Conservation (phyloP, 768 basidiomycete species). For the Amanita pallidorosea region DNA sequence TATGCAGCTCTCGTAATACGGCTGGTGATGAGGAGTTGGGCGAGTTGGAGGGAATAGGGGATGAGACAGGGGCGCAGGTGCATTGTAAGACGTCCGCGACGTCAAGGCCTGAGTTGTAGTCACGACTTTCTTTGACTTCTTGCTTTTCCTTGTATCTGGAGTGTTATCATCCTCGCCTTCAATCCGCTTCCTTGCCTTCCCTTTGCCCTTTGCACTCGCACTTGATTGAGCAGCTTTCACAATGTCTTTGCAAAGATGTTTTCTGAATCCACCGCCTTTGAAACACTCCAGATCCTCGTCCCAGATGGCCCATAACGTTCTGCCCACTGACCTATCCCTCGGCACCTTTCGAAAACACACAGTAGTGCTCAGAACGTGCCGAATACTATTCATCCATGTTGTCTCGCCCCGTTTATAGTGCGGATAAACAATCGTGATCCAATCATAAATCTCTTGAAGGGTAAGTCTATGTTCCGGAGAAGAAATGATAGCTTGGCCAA, state of each 20-base stretch:
- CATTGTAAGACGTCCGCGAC: slow-evolving; percentile 14
- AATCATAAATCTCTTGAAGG: slow-evolving; percentile 93
- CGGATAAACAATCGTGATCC: slow-evolving; percentile 89
- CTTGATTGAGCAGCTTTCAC: slow-evolving; percentile 20
- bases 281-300: slow-evolving; percentile 80
- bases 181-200: slow-evolving; percentile 24
- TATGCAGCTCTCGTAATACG: slow-evolving; percentile 57
- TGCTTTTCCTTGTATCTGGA: slow-evolving; percentile 29
- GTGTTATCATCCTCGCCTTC: slow-evolving; percentile 24
- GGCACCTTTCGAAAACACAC: slow-evolving; percentile 82
- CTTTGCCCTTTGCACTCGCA: slow-evolving; percentile 18
- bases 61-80: slow-evolving; percentile 18
- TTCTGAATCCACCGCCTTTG: slow-evolving; percentile 71
- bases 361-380: slow-evolving; percentile 93
- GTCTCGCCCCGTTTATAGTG: slow-evolving; percentile 87
- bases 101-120: slow-evolving; percentile 12
- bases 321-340: slow-evolving; percentile 65
- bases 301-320: slow-evolving; percentile 83
- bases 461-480: slow-evolving; percentile 78
- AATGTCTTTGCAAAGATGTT: slow-evolving; percentile 43
- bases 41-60: slow-evolving; percentile 41
- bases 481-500: slow-evolving; percentile 89
- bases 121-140: slow-evolving; percentile 34
- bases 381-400: slow-evolving; percentile 97
- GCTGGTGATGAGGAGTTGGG: slow-evolving; percentile 57